Conservation (phyloP, 192 early-diverging fungal species). For the Fimicolochytrium jonesii region DNA sequence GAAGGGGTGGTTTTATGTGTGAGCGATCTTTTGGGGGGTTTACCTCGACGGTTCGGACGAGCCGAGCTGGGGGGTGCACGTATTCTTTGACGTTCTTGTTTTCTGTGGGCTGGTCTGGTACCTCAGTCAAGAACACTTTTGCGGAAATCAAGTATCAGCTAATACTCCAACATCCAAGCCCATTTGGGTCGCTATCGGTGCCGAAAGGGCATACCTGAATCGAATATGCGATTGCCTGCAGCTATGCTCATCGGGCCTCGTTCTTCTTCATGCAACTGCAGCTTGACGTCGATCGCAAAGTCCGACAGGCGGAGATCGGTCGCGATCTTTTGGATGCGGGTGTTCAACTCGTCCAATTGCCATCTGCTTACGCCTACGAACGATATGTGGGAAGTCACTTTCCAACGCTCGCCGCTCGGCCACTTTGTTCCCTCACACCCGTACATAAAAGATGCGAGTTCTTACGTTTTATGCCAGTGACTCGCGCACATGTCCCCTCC, state of each 20-base stretch:
- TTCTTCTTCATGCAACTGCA: constrained; percentile 2
- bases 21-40: background rate
- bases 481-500: too few species aligned
- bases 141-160: background rate
- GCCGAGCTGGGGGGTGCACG: background rate
- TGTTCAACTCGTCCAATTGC: constrained; percentile 15
- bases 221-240: background rate
- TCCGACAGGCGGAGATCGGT: constrained; percentile 1
- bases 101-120: background rate
- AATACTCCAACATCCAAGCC: background rate
- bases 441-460: too few species aligned
- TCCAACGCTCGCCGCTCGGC: too few species aligned
- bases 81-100: background rate
- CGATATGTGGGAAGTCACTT: too few species aligned
- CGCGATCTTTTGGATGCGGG: constrained; percentile 3
- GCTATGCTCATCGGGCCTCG: background rate
- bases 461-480: too few species aligned
- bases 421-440: too few species aligned
- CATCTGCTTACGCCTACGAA: too few species aligned
- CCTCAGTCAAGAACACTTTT: background rate
- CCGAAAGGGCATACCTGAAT: background rate
- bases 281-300: constrained; percentile 1
- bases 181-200: background rate
- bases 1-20: background rate
- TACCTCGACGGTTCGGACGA: background rate